phyloP scores from a whole-genome alignment of 768 basidiomycete species.

The Tubosaeta brunneosetosa region DNA sequence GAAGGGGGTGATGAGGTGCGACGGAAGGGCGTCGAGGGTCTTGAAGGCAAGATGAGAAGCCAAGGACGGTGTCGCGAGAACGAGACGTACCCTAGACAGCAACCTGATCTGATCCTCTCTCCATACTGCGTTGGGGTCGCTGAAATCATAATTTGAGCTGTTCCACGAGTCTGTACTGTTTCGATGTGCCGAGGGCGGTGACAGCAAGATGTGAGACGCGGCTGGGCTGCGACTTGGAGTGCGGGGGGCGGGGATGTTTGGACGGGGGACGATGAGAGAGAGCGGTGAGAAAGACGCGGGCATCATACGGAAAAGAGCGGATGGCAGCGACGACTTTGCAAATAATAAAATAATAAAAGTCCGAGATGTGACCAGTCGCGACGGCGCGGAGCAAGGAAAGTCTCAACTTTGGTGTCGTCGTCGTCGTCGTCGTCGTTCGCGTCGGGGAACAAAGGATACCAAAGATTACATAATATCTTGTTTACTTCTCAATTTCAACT shows the following conservation, averaged over 20 bases:
- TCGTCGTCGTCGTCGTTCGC: conserved; percentile 26
- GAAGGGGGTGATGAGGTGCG: conserved; percentile 84
- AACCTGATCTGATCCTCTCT: conserved; percentile 66
- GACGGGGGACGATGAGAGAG: conserved; percentile 60
- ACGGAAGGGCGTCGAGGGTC: conserved; percentile 81
- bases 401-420: conserved; percentile 14
- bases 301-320: conserved; percentile 41
- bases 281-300: conserved; percentile 49
- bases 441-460: conserved; percentile 5
- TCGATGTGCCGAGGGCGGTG: conserved; percentile 37
- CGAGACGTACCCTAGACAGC: conserved; percentile 53
- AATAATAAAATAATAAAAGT: conserved; percentile 20
- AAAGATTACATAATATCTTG: conserved; percentile 17
- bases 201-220: conserved; percentile 50
- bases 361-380: conserved; percentile 4
- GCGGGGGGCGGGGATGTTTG: conserved; percentile 46
- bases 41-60: conserved; percentile 9
- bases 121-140: conserved; percentile 67
- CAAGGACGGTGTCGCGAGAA: not conserved
- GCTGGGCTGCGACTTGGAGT: conserved; percentile 58
- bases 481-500: conserved; percentile 19
- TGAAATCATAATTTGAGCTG: conserved; percentile 65
- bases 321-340: conserved; percentile 37
- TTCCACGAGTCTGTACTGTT: conserved; percentile 84
- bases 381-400: conserved; percentile 15